Evolutionary conservation across 352 stramenopile genomes (phyloP), one percentile per base, ranked within the genome.

Genomic region (Pythium brachiatum): DNA sequence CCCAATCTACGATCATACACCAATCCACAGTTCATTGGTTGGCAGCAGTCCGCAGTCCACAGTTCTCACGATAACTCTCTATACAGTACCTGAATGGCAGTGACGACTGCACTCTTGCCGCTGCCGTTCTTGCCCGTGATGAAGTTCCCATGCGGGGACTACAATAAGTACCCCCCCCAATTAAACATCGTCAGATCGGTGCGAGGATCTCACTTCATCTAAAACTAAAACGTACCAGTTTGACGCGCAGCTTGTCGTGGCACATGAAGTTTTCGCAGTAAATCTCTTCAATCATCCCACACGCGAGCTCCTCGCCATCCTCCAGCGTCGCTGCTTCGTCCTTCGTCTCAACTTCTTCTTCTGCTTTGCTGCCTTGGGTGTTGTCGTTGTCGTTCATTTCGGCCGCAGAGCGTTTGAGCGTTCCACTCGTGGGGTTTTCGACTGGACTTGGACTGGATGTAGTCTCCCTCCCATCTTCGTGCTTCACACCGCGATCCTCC

Each of bases 181-280:
- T n/a, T n/a, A n/a, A n/a, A n/a, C n/a, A n/a, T n/a, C n/a, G n/a
- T n/a, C n/a, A n/a, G n/a, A n/a, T n/a, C n/a, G n/a, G n/a, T n/a
- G n/a, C n/a, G n/a, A n/a, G n/a, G n/a, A n/a, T n/a, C n/a, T n/a
- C n/a, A n/a, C n/a, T n/a, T n/a, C n/a, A n/a, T n/a, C n/a, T n/a
- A n/a, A n/a, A n/a, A n/a, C n/a, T n/a, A n/a, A 2, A 29, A 57
- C 66, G 51, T 44, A 81, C 73, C n/a, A 98, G 68, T 8, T 88
- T 67, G 18, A 99, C 81, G 0, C 76, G 83, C 53, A 99, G 75
- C 60, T 97, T 97, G 53, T 84, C 87, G 66, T 99, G 96, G 72
- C 95, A 99, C 97, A 99, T 99, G 74, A 99, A 99, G 70, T 99
- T 98, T 66, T 98, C 92, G 48, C 93, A 92, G 77, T 98, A 98